These are phyloP conservation scores for Pelargonium fulgidum DNA, from an alignment of 441 rosid genomes.

Conservation along the genomic window DNA sequence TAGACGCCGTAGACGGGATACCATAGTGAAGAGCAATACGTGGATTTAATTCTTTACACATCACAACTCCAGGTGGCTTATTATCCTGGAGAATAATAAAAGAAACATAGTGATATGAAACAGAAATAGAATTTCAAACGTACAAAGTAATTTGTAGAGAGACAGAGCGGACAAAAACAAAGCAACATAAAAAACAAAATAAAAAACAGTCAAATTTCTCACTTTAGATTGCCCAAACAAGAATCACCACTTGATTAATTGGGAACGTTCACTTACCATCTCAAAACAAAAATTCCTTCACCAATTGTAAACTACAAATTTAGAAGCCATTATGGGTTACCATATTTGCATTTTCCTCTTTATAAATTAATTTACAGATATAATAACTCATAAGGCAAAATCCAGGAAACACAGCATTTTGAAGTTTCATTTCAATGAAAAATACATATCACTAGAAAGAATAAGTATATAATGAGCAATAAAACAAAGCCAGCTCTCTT, in stretches of 20 bases:
- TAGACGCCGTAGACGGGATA: slow-evolving; percentile 55
- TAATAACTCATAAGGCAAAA: background rate
- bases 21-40: slow-evolving; percentile 47
- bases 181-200: background rate
- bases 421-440: background rate
- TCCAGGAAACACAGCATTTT: background rate
- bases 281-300: background rate
- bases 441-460: background rate
- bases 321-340: background rate
- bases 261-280: background rate
- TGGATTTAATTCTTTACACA: slow-evolving; percentile 37
- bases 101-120: slow-evolving; percentile 12
- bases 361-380: background rate
- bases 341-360: background rate
- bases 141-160: background rate
- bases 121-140: background rate
- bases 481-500: slow-evolving; percentile 1
- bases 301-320: background rate
- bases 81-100: slow-evolving; percentile 16
- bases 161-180: background rate
- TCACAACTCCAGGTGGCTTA: slow-evolving; percentile 28
- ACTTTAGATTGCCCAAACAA: background rate
- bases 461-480: background rate
- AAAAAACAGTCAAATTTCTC: slow-evolving; percentile 1
- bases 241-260: background rate